Conservation (phyloP, 140 eudicot genomes). For the Stevia rebaudiana region DNA sequence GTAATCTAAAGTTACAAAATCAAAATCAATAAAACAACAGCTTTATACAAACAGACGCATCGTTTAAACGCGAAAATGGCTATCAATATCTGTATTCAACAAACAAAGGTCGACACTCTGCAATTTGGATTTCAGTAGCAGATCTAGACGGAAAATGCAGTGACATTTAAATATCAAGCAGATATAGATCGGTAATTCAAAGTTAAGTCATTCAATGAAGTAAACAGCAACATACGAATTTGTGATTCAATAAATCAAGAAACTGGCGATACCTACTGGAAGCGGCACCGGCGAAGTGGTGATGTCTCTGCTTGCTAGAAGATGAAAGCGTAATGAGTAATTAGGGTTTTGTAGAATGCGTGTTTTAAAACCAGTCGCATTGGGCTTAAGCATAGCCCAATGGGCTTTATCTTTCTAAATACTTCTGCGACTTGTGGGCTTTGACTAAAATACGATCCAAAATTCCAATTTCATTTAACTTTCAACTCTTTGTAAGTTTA, state of each 20-base stretch:
- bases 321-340: slow-evolving; percentile 2
- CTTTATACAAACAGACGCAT: too few relatives aligned
- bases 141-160: too few relatives aligned
- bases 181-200: not conserved
- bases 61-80: too few relatives aligned
- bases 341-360: slow-evolving; percentile 15
- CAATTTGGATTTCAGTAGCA: too few relatives aligned
- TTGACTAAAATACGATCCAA: not conserved
- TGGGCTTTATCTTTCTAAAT: not conserved
- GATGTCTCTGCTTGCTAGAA: not conserved
- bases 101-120: too few relatives aligned
- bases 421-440: not conserved
- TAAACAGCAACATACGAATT: not conserved
- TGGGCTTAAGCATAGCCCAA: not conserved
- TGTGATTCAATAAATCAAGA: not conserved
- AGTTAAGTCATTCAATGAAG: not conserved
- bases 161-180: too few relatives aligned
- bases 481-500: too few relatives aligned
- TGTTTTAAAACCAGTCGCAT: not conserved
- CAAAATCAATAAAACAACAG: too few relatives aligned
- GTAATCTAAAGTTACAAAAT: not conserved
- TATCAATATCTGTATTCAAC: too few relatives aligned
- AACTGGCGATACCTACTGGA: not conserved
- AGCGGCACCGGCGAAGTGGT: slow-evolving; percentile 3
- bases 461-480: too few relatives aligned